These are phyloP conservation scores for Rhynchospora tenuis DNA, from an alignment of 176 grass and related monocot genomes.

Conservation along the genomic window DNA sequence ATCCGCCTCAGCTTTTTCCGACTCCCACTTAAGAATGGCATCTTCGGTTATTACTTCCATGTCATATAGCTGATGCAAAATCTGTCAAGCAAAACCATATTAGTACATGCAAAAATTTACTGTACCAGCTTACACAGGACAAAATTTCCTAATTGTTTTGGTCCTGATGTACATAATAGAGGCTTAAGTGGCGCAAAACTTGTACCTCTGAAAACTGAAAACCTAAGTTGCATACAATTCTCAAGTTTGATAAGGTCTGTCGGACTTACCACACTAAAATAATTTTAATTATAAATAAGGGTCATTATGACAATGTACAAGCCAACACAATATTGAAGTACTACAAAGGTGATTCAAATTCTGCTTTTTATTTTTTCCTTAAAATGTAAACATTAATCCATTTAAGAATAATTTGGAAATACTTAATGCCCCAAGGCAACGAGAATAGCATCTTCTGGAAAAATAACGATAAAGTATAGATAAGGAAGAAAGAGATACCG, in stretches of 20 bases:
- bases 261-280: too few species aligned
- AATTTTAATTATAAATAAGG: not conserved
- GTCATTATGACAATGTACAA: not conserved
- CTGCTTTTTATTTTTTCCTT: not conserved
- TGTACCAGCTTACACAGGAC: not conserved
- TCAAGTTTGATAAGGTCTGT: not conserved
- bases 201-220: not conserved
- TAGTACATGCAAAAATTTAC: not conserved
- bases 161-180: not conserved
- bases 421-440: not conserved
- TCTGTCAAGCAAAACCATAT: constrained; percentile 36
- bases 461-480: constrained; percentile 1
- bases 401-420: not conserved
- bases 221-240: not conserved
- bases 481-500: constrained; percentile 30
- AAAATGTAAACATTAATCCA: not conserved
- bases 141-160: not conserved
- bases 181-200: not conserved
- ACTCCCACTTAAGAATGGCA: constrained; percentile 78
- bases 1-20: constrained; percentile 68
- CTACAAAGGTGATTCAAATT: not conserved
- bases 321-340: not conserved
- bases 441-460: not conserved
- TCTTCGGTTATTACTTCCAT: constrained; percentile 72
- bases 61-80: constrained; percentile 56